These are phyloP conservation scores for Lippia alba DNA, from an alignment of 305 asterid species.

Conservation along the genomic window DNA sequence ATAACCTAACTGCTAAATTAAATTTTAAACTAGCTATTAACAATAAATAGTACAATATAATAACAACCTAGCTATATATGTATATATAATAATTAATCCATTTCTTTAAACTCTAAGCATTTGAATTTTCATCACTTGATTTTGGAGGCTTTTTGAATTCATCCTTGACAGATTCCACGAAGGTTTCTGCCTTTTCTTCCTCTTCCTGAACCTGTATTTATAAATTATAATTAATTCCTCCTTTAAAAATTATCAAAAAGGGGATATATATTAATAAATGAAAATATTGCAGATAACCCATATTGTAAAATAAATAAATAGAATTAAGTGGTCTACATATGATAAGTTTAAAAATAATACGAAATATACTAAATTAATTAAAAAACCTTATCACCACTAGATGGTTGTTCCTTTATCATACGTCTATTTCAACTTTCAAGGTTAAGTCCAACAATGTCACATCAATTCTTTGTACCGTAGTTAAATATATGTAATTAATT, in stretches of 20 bases:
- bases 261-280: not conserved
- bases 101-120: not conserved
- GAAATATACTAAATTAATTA: not conserved
- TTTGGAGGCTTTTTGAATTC: slow-evolving; percentile 22
- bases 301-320: not conserved
- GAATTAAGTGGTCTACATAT: not conserved
- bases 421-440: not conserved
- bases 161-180: slow-evolving; percentile 30
- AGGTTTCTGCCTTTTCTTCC: slow-evolving; percentile 40
- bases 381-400: slow-evolving; percentile 4
- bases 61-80: too few species aligned
- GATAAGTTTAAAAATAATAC: not conserved
- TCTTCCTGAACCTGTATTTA: slow-evolving; percentile 49
- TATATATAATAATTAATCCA: not conserved
- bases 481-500: not conserved
- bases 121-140: slow-evolving; percentile 26
- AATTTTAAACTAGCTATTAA: not conserved
- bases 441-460: not conserved
- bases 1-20: too few species aligned
- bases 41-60: not conserved
- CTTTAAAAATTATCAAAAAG: not conserved
- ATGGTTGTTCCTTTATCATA: not conserved
- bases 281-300: not conserved
- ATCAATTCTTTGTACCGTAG: not conserved
- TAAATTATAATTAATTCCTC: not conserved